Evolutionary conservation across 1,284 basidiomycete genomes (phyloP).

Genomic region (Apiotrichum siamense): DNA sequence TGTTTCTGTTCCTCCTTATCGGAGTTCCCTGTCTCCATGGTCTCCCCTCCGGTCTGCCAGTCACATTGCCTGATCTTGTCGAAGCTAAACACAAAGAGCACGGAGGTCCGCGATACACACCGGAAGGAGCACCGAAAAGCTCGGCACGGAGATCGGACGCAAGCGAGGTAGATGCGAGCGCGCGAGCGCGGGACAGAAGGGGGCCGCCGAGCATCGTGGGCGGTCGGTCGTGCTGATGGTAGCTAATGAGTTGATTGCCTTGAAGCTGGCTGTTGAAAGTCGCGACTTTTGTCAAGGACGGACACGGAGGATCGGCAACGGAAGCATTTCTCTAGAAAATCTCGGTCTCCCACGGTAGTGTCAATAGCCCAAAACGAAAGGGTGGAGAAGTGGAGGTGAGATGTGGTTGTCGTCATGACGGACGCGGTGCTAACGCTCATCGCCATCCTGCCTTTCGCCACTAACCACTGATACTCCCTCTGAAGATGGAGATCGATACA

Average conservation of each 20-base stretch:
- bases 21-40: too few species aligned
- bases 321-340: too few species aligned
- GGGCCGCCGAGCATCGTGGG: constrained; percentile 21
- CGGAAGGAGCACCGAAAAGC: constrained; percentile 37
- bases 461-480: too few species aligned
- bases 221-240: background rate
- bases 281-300: background rate
- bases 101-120: constrained; percentile 22
- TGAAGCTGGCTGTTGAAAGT: background rate
- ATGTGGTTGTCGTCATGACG: background rate
- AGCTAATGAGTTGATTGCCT: background rate
- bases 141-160: constrained; percentile 25
- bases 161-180: constrained; percentile 21
- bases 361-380: too few species aligned
- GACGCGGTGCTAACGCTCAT: background rate
- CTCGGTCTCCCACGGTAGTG: too few species aligned
- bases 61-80: background rate
- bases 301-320: too few species aligned
- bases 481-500: constrained; percentile 5
- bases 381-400: too few species aligned
- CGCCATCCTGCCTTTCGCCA: background rate
- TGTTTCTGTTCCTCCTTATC: too few species aligned
- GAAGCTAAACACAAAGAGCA: too few species aligned
- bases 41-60: too few species aligned
- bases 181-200: constrained; percentile 19